phyloP scores from a whole-genome alignment of 2,329 filamentous ascomycete species.

The Microdochium bolleyi region DNA sequence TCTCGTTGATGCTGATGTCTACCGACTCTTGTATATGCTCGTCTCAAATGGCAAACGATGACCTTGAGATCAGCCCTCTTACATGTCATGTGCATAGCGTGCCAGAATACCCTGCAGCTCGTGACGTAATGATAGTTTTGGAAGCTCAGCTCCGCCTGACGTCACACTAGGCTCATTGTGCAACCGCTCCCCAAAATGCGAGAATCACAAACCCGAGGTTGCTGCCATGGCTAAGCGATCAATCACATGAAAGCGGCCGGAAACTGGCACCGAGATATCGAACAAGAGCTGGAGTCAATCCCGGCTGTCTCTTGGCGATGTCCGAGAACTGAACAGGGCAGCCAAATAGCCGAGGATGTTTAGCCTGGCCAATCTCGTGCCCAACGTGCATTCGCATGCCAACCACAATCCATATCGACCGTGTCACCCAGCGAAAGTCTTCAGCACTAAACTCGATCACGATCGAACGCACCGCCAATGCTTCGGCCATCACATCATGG shows the following conservation, averaged over 20 bases:
- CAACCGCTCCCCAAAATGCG: background rate
- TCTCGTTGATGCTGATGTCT: background rate
- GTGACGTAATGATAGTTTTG: background rate
- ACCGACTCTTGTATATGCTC: background rate
- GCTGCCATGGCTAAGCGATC: background rate
- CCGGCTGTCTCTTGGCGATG: background rate
- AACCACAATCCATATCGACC: background rate
- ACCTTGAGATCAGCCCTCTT: background rate
- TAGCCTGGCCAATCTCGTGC: background rate
- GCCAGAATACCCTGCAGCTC: background rate
- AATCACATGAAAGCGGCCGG: background rate
- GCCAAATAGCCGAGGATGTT: background rate
- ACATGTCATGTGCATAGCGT: background rate
- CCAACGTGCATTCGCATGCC: background rate
- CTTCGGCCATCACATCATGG: too few species aligned
- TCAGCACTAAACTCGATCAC: background rate
- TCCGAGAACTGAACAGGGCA: background rate
- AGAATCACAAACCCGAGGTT: background rate
- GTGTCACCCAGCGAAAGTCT: background rate
- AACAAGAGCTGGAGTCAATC: background rate
- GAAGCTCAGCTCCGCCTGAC: too few species aligned
- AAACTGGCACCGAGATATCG: background rate
- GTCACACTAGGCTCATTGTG: too few species aligned
- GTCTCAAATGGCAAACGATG: background rate
- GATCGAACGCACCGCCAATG: background rate